Base-by-base conservation (phyloP, 768 basidiomycete species). In the Phlebiopsis gigantea region DNA sequence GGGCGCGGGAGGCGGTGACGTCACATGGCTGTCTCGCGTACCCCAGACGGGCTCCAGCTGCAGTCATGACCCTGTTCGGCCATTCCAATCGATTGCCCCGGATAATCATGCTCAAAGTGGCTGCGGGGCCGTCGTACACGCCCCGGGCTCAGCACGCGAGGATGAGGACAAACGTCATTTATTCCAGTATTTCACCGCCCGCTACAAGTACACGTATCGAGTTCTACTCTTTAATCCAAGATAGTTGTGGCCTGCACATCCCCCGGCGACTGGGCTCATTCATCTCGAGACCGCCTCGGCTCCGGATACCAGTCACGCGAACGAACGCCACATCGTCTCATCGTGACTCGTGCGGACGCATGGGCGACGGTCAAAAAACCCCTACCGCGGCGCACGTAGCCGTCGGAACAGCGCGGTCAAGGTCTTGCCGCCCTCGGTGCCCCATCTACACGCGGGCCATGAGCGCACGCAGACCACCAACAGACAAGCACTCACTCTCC, bases 361-460 rank as follows among this genome's bases (percentile, higher is more conserved):
- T n/a, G n/a, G n/a, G n/a, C n/a, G n/a, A n/a, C 34, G n/a, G n/a
- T n/a, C n/a, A n/a, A n/a, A n/a, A n/a, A n/a, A n/a, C n/a, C n/a
- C n/a, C n/a, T n/a, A 51, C n/a, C 50, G 50, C 30, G 85, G 86
- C 24, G 86, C 86, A 22, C 84, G 77, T 46, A 88, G 72, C 21
- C 87, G 78, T 58, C 85, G 75, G 68, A 88, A 87, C 10, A 88
- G 73, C 15, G 78, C 78, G 75, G 80, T 84, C 31, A 88, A 62
- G 0, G 83, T 87, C 66, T 80, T 84, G 15, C 86, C 87, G 7
- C 86, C 87, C 58, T 87, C 85, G 0, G 78, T 62, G 12, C 85
- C 87, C 87, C 87, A 88, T 66, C 85, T 88, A 56, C 44, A 49
- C 55, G 47, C 29, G 19, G 26, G 46, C 59, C 24, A 17, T 39